Base-by-base conservation (phyloP, 129 eudicot genomes). In the Artemisia tridentata region DNA sequence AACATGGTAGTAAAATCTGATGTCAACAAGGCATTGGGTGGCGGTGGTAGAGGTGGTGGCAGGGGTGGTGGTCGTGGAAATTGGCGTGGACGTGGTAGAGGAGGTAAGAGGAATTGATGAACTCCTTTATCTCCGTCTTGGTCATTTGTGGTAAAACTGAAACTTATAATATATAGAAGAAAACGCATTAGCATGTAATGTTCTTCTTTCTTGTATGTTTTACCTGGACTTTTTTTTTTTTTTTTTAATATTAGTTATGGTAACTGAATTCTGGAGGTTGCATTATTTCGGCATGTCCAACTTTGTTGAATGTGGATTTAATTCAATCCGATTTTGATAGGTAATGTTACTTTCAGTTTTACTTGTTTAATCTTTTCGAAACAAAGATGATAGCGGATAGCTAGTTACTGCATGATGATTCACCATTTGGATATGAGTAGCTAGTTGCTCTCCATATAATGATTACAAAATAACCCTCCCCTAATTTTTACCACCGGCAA, bases 1-100 rank as follows among this genome's bases (percentile, higher is more conserved):
- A 87, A 89, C 87, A 92, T 92, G 98, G 82, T 80, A 58, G 53
- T 77, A 15, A 92, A 89, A 60, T 41, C 82, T 60, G 90, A 87
- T 69, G 95, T 85, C 16, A 89, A 87, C 73, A 92, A 89, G 82
- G 86, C 85, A 4, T 68, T 89, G 77, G 88, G 89, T 47, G 88
- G 91, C 1, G 73, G 82, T 3, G 51, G 70, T 2, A 18, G 55
- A 2, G 64, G 82, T 3, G 83, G 87, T 1, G 82, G 96, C 6
- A 31, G 84, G 38, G 87, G 95, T 8, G 79, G 91, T 55, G 87
- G 89, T 0, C 79, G 86, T 68, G 91, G 92, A 16, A 81, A 79
- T 76, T 83, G 93, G 72, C 84, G 86, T 51, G 86, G 74, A n/a
- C 85, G 83, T 38, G 84, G 90, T 7, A 66, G 86, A 41, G 83